These are phyloP conservation scores for Ceratocystis cacaofunesta DNA, from an alignment of 2,329 filamentous ascomycete species.

Conservation along the genomic window DNA sequence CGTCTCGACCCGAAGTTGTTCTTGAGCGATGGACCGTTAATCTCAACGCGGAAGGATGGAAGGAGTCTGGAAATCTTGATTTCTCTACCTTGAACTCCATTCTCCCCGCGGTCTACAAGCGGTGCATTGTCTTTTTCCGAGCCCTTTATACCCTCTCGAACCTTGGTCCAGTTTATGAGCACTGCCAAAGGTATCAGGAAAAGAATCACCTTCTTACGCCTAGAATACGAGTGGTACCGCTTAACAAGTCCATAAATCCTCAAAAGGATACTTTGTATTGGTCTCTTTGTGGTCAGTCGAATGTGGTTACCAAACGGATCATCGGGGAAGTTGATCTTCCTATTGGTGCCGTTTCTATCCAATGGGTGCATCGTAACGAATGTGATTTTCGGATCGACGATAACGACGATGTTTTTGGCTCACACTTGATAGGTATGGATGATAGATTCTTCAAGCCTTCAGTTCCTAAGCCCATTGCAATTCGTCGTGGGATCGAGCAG, in stretches of 20 bases:
- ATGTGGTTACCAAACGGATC: conserved; percentile 58
- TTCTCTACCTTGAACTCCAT: conserved; percentile 30
- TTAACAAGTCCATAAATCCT: not conserved
- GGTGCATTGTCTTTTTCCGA: conserved; percentile 86
- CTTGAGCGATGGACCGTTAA: conserved; percentile 76
- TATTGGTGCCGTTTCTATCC: conserved; percentile 66
- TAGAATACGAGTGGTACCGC: conserved; percentile 60
- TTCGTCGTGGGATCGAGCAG: conserved; percentile 15
- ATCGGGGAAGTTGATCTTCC: conserved; percentile 80
- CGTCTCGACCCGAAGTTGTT: conserved; percentile 55
- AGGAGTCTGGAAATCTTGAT: conserved; percentile 46
- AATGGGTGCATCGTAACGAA: conserved; percentile 72
- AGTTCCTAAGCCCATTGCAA: conserved; percentile 38
- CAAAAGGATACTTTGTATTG: conserved; percentile 50
- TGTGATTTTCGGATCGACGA: conserved; percentile 87
- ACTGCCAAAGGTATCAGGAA: conserved; percentile 39
- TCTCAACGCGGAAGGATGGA: conserved; percentile 8
- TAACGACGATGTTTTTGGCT: conserved; percentile 78
- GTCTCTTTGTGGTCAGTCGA: conserved; percentile 49
- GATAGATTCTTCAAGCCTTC: conserved; percentile 78
- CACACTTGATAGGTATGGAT: conserved; percentile 81
- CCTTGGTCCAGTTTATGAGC: conserved; percentile 51
- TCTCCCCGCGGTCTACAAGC: conserved; percentile 88
- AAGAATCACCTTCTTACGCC: conserved; percentile 41
- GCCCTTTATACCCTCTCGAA: conserved; percentile 48